Evolutionary conservation across 192 early-diverging fungal species (phyloP).

Genomic region (Coemansia sp.): DNA sequence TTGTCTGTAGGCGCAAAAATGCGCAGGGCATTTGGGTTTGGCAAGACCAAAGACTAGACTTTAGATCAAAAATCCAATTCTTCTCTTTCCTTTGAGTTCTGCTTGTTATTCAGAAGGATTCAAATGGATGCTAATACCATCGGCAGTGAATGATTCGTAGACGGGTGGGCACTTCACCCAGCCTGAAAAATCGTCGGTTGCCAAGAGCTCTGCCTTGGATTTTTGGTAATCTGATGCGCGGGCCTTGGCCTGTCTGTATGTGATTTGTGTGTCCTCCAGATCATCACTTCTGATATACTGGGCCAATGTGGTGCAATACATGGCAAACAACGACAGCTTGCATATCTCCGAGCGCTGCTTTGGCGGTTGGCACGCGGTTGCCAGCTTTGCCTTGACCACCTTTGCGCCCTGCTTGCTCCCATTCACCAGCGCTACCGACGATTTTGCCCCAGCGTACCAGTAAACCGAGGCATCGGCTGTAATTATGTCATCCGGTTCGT

Average conservation of each 20-base stretch:
- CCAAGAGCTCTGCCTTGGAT: slow-evolving; percentile 19
- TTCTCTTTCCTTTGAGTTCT: neutral
- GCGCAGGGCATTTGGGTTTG: slow-evolving; percentile 39
- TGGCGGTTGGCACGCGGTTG: slow-evolving; percentile 15
- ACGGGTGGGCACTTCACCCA: slow-evolving; percentile 30
- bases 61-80: neutral
- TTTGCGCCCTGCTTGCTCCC: slow-evolving; percentile 59
- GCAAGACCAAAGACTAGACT: neutral
- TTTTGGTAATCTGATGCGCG: slow-evolving; percentile 27
- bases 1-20: slow-evolving; percentile 40
- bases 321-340: slow-evolving; percentile 31
- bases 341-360: slow-evolving; percentile 37
- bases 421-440: slow-evolving; percentile 53
- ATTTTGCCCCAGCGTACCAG: slow-evolving; percentile 35
- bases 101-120: neutral
- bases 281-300: neutral
- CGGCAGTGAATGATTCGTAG: slow-evolving; percentile 28
- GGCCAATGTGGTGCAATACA: neutral
- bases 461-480: slow-evolving; percentile 44
- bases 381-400: slow-evolving; percentile 10
- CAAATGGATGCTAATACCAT: neutral
- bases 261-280: neutral
- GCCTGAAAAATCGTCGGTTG: slow-evolving; percentile 13
- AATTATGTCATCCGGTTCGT: slow-evolving; percentile 10
- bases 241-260: slow-evolving; percentile 36